Evolutionary conservation across 1,284 basidiomycete genomes (phyloP).

Genomic region (Omphalotus olearius): DNA sequence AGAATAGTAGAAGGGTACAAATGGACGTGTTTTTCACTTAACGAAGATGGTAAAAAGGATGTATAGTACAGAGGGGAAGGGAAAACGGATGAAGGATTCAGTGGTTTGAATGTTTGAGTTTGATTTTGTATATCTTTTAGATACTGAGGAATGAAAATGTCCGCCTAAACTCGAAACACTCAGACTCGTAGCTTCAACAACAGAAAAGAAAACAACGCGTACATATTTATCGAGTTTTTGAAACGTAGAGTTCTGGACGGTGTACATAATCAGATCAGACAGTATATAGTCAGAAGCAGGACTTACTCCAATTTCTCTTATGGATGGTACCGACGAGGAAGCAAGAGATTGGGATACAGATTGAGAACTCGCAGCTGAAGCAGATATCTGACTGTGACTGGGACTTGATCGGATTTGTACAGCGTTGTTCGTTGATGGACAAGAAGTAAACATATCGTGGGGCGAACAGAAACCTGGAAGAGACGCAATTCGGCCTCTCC

Average conservation of each 20-base stretch:
- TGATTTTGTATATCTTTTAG: slow-evolving; percentile 42
- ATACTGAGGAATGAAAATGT: slow-evolving; percentile 40
- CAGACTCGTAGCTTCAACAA: not conserved
- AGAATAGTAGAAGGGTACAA: slow-evolving; percentile 15
- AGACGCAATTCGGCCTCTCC: slow-evolving; percentile 37
- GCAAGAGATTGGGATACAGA: slow-evolving; percentile 1
- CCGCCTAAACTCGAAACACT: slow-evolving; percentile 28
- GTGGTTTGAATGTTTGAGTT: slow-evolving; percentile 33
- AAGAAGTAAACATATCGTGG: slow-evolving; percentile 23
- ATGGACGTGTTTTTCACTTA: slow-evolving; percentile 13
- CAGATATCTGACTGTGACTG: slow-evolving; percentile 11
- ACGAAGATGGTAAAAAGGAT: slow-evolving; percentile 30
- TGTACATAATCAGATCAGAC: not conserved
- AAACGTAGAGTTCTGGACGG: slow-evolving; percentile 9
- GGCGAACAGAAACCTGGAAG: slow-evolving; percentile 35
- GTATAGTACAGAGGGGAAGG: slow-evolving; percentile 28
- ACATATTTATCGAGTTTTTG: slow-evolving; percentile 38
- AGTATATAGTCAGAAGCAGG: not conserved
- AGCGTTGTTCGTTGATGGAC: slow-evolving; percentile 5
- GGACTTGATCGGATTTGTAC: too few relatives aligned
- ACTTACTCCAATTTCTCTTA: slow-evolving; percentile 1
- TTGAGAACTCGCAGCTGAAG: slow-evolving; percentile 19
- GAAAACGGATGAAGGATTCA: slow-evolving; percentile 36
- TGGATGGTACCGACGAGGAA: not conserved
- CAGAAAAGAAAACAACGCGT: slow-evolving; percentile 13